Evolutionary conservation across 257 asterid species (phyloP), one percentile per base, ranked within the genome.

Genomic region (Echites panduratus): DNA sequence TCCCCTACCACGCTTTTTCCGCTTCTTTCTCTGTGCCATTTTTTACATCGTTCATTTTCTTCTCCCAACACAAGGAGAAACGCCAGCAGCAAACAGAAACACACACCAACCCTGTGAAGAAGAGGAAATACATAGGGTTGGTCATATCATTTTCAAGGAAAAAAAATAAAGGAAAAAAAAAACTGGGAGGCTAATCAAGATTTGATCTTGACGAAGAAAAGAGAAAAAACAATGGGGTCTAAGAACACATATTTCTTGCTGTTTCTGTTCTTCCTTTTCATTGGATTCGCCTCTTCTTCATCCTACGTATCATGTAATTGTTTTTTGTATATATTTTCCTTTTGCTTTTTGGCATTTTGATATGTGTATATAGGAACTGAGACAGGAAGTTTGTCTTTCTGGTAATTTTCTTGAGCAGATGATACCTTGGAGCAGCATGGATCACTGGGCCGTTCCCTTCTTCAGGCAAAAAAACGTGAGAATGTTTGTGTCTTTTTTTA

Each of bases 401-500:
- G 43, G n/a, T n/a, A 17, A 47, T 7, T 75, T 65, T 13, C 0
- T 69, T 9, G 76, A n/a, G 73, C 83, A 93, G 98, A 78, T 84
- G 84, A 84, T 48, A 84, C 71, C 73, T 41, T 87, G 49, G 87
- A 77, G 77, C 76, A 83, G 54, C 78, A 70, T 19, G 85, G 79
- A 70, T 77, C 79, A 17, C 45, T 70, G 16, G 93, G 96, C 26
- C 97, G 98, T 26, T 73, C 82, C 87, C 93, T 93, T 80, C 89
- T 93, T 70, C 97, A 89, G 76, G 95, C 90, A 74, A 86, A 82
- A 85, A 20, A 81, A 7, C 10, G 98, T 90, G 73, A 87, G 86
- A 6, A 32, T 48, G 56, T 73, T 52, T 61, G 38, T 63, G 5
- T 40, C 6, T 40, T 2, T n/a, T n/a, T n/a, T n/a, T n/a, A n/a